Evolutionary conservation across 2,329 filamentous ascomycete species (phyloP).

Genomic region (Colletotrichum abscissum): DNA sequence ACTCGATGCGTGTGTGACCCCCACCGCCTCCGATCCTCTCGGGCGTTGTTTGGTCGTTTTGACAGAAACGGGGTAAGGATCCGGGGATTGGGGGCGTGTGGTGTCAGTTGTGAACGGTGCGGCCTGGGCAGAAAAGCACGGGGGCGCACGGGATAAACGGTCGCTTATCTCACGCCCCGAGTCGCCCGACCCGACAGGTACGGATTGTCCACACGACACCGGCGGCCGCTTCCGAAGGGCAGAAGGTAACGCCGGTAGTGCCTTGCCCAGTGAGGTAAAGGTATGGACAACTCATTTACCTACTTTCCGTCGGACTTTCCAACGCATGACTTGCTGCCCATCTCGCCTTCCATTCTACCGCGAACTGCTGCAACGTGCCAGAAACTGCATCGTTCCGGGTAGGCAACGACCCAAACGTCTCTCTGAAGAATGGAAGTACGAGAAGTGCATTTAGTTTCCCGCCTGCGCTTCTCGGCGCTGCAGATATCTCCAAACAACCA

Average conservation of each 20-base stretch:
- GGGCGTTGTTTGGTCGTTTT: constrained; percentile 4
- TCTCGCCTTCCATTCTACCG: too few species aligned
- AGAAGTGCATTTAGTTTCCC: neutral
- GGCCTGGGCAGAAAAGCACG: neutral
- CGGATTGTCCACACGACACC: constrained; percentile 1
- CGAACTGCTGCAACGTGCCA: neutral
- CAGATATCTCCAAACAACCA: constrained; percentile 4
- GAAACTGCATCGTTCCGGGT: constrained; percentile 11
- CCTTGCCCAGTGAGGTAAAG: too few species aligned
- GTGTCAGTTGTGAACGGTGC: neutral
- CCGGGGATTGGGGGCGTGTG: constrained; percentile 14
- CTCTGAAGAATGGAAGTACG: neutral
- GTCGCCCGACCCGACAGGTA: constrained; percentile 25
- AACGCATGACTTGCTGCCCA: neutral
- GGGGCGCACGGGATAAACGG: constrained; percentile 11
- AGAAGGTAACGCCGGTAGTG: neutral
- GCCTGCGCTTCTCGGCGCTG: neutral
- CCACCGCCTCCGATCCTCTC: constrained; percentile 10
- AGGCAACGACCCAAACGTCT: neutral
- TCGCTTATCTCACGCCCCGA: constrained; percentile 31
- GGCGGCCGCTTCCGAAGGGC: constrained; percentile 21
- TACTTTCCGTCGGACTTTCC: neutral
- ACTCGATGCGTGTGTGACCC: neutral
- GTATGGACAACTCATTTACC: too few species aligned
- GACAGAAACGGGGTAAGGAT: neutral